Evolutionary conservation across 345 rosid species (phyloP), one percentile per base, ranked within the genome.

Genomic region (Durio zibethinus): DNA sequence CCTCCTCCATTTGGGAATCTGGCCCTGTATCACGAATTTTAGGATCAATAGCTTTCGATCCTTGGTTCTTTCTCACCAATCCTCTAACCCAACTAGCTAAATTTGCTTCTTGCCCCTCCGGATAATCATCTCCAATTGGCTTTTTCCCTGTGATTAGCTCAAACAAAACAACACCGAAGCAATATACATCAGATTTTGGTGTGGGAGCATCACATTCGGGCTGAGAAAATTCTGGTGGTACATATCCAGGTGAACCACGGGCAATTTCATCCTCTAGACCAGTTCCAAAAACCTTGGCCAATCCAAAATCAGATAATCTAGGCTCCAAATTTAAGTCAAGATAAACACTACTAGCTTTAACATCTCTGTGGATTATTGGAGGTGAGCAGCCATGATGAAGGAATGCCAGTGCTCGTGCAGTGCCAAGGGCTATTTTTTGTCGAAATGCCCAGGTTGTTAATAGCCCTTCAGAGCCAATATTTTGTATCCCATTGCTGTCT

Each of bases 381-480:
- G 97, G 97, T 40, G 92, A 94, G 85, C 98, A 93, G 48, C 98
- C 98, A 36, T 94, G 98, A 79, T 93, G 98, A 72, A 94, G 94
- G 72, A 93, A 94, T 15, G 98, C 97, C 80, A 94, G 76, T 52
- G 97, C 98, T 76, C 98, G 85, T 10, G 98, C 98, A 0, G 94
- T 88, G 72, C 98, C 98, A 23, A 94, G 91, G 1, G 98, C 95
- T 48, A 93, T 86, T 81, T 84, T 91, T 83, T 91, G 99, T 42
- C 98, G 86, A 82, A 91, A 91, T 66, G 79, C 82, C 99, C 99
- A 95, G 25, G 93, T 90, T 21, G 90, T 87, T n/a, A 88, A 76
- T 8, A 88, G 75, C 10, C 90, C 93, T 79, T 89, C 94, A 4
- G 85, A 83, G 18, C 91, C 93, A 56, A 87, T 84, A 80, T 88